phyloP scores from a whole-genome alignment of 2,329 filamentous ascomycete genomes.

The Diaporthe sp. region DNA sequence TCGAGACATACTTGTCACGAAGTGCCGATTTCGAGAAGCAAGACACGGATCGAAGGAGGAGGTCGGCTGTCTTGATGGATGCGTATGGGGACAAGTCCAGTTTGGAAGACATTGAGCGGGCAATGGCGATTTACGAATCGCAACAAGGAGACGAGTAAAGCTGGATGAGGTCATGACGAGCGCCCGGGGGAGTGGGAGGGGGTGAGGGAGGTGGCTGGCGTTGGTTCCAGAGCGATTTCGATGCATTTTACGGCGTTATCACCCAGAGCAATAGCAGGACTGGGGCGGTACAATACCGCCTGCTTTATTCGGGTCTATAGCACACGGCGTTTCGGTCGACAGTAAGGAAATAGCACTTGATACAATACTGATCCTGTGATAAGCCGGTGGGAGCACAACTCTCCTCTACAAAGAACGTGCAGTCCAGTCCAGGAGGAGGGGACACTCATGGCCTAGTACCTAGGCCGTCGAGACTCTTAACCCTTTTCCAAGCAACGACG shows the following conservation, averaged over 20 bases:
- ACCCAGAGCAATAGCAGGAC: neutral
- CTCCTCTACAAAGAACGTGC: no score
- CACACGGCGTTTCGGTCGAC: neutral
- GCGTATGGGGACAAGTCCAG: slow-evolving; percentile 62
- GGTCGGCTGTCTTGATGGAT: slow-evolving; percentile 56
- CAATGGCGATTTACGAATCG: slow-evolving; percentile 57
- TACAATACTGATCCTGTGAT: neutral
- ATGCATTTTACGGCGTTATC: slow-evolving; percentile 13
- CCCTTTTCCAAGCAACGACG: no score
- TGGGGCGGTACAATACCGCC: neutral
- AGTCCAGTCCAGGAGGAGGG: no score
- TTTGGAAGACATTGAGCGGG: slow-evolving; percentile 59
- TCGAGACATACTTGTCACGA: slow-evolving; percentile 23
- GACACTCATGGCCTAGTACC: no score
- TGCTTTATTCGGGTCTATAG: neutral
- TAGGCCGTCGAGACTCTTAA: no score
- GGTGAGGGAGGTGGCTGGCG: neutral
- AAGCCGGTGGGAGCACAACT: no score
- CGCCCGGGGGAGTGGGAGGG: no score
- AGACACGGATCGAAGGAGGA: slow-evolving; percentile 39
- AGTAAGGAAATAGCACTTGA: neutral
- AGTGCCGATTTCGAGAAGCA: slow-evolving; percentile 19
- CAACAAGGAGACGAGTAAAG: slow-evolving; percentile 21
- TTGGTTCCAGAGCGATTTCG: neutral
- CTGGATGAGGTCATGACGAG: neutral